Evolutionary conservation across 2,329 filamentous ascomycete genomes (phyloP).

Genomic region (Endothia cerciana): DNA sequence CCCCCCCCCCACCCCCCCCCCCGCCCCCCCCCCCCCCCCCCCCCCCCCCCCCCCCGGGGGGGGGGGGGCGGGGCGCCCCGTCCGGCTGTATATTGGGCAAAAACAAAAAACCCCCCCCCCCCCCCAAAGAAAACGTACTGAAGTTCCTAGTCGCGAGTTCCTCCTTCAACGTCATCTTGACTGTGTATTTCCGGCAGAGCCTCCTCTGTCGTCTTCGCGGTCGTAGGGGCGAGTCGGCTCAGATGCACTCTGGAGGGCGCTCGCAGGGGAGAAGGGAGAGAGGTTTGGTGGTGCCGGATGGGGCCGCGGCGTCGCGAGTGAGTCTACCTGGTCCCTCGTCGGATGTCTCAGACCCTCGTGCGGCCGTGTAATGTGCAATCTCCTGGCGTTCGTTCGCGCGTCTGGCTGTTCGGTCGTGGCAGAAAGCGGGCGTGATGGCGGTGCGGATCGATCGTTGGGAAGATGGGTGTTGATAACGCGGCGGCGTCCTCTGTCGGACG

Average conservation of each 20-base stretch:
- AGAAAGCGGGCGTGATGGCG: background rate
- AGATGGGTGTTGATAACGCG: background rate
- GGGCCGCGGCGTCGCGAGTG: background rate
- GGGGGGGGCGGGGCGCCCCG: too few relatives aligned
- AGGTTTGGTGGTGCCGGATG: background rate
- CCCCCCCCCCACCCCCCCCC: too few relatives aligned
- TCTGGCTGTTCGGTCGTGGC: background rate
- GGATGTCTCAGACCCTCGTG: constrained; percentile 14
- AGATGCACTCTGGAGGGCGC: background rate
- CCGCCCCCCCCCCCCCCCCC: too few relatives aligned
- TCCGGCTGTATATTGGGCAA: too few relatives aligned
- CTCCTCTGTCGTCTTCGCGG: constrained; percentile 15
- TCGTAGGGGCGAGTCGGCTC: background rate
- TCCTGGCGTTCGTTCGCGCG: background rate
- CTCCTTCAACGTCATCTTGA: constrained; percentile 71
- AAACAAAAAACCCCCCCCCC: too few relatives aligned
- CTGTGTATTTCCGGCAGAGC: constrained; percentile 31
- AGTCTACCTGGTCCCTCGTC: constrained; percentile 15
- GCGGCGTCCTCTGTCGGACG: background rate
- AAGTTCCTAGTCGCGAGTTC: constrained; percentile 76
- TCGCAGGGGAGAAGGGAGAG: constrained; percentile 2
- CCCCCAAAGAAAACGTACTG: constrained; percentile 64
- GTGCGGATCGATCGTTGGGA: background rate
- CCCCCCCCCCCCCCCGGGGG: too few relatives aligned
- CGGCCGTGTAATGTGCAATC: constrained; percentile 9